Conservation (phyloP, 306 rosid genomes). For the Cotoneaster glaucophyllus region DNA sequence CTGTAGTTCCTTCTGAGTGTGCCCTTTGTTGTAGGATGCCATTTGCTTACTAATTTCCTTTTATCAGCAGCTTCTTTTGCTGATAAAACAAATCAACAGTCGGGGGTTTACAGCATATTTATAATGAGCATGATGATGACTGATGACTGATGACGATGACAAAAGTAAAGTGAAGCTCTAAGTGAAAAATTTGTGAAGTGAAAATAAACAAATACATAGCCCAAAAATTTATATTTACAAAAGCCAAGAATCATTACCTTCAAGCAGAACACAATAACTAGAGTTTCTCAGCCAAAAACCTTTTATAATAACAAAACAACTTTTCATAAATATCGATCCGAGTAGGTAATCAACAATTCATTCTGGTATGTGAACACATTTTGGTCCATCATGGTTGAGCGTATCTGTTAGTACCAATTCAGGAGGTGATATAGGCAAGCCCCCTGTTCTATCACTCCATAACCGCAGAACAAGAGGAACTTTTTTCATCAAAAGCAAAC, state of each 20-base stretch:
- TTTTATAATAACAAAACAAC: not conserved
- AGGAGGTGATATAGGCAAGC: not conserved
- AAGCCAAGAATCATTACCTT: not conserved
- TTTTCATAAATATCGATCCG: not conserved
- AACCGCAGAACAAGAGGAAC: not conserved
- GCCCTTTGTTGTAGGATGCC: constrained; percentile 98
- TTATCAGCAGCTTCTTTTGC: constrained; percentile 40
- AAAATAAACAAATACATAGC: not conserved
- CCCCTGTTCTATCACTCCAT: not conserved
- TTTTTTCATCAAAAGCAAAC: not conserved
- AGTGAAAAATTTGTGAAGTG: not conserved
- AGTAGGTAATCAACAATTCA: not conserved
- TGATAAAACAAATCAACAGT: constrained; percentile 12
- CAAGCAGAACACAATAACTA: not conserved
- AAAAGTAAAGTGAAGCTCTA: not conserved
- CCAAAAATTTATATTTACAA: not conserved
- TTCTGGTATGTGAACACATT: not conserved
- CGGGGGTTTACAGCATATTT: not conserved
- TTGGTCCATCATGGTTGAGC: not conserved
- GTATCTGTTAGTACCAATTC: not conserved
- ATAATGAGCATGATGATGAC: not conserved
- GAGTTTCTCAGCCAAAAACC: not conserved
- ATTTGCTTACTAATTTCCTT: constrained; percentile 74
- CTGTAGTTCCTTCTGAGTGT: constrained; percentile 89
- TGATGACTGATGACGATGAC: not conserved